Conservation (phyloP, 331 rosid genomes). For the Dryas integrifolia region DNA sequence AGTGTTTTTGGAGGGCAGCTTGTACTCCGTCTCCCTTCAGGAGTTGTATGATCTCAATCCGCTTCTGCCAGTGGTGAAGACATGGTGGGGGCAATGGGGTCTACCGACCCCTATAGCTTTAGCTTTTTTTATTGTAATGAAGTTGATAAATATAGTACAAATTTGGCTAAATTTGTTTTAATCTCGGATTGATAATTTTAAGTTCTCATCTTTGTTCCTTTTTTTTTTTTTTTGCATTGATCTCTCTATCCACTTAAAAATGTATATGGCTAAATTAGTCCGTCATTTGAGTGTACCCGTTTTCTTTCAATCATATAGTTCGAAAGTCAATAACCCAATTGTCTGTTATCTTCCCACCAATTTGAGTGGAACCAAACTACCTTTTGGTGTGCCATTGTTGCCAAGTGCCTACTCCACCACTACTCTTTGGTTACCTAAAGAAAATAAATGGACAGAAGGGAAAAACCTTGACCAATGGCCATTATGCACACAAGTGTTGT, state of each 20-base stretch:
- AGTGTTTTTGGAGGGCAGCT: conserved; percentile 96
- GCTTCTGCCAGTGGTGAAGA: neutral
- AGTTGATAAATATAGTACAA: too few relatives aligned
- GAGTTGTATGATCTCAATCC: conserved; percentile 65
- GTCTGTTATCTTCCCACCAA: conserved; percentile 1
- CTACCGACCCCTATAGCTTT: too few relatives aligned
- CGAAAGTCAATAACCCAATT: neutral
- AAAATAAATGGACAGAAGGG: too few relatives aligned
- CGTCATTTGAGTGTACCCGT: neutral
- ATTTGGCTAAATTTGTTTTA: too few relatives aligned
- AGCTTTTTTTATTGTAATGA: too few relatives aligned
- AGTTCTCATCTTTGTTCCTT: conserved; percentile 33
- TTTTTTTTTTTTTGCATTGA: too few relatives aligned
- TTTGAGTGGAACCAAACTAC: neutral
- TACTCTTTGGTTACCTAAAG: too few relatives aligned
- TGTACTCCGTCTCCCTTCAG: conserved; percentile 88
- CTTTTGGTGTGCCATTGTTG: neutral
- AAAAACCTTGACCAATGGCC: too few relatives aligned
- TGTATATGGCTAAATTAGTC: too few relatives aligned
- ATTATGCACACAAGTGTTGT: too few relatives aligned
- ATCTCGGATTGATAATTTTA: conserved; percentile 8
- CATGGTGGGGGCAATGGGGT: too few relatives aligned
- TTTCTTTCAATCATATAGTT: neutral
- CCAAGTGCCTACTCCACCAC: neutral
- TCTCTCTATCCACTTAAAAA: too few relatives aligned